phyloP scores from a whole-genome alignment of 805 yeast genomes.

The Candida bentonensis region DNA sequence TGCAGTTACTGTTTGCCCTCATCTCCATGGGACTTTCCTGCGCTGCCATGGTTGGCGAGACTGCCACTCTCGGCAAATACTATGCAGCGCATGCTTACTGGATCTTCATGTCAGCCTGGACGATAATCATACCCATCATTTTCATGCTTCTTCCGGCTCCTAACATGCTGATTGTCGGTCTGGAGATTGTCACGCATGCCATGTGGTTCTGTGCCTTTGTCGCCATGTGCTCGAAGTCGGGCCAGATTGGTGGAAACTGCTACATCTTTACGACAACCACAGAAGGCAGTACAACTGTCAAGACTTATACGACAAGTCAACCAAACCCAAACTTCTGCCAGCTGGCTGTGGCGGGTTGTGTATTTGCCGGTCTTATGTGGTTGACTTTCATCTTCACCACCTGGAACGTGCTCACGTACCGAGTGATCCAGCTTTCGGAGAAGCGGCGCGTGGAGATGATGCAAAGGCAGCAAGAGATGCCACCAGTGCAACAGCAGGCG shows the following conservation, averaged over 20 bases:
- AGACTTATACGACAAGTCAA: not conserved
- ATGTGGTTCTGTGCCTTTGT: constrained; percentile 1
- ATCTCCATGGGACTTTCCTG: not conserved
- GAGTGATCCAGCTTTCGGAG: not conserved
- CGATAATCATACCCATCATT: not conserved
- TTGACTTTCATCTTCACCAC: not conserved
- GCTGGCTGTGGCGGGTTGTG: not conserved
- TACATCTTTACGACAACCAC: not conserved
- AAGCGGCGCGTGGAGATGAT: not conserved
- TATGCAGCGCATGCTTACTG: not conserved
- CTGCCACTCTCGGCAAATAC: not conserved
- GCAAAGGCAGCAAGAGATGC: not conserved
- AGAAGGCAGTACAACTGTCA: not conserved
- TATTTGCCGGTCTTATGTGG: not conserved
- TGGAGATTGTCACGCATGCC: not conserved
- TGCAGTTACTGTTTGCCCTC: not conserved
- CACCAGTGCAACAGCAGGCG: not conserved
- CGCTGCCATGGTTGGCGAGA: constrained; percentile 1
- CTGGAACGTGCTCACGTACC: not conserved
- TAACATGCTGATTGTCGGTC: not conserved
- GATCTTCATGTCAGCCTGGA: not conserved
- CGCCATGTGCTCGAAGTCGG: not conserved
- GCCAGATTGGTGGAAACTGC: not conserved
- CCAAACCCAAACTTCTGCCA: not conserved
- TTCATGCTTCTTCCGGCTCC: not conserved